Evolutionary conservation across 441 rosid genomes (phyloP).

Genomic region (Populus tomentosa): DNA sequence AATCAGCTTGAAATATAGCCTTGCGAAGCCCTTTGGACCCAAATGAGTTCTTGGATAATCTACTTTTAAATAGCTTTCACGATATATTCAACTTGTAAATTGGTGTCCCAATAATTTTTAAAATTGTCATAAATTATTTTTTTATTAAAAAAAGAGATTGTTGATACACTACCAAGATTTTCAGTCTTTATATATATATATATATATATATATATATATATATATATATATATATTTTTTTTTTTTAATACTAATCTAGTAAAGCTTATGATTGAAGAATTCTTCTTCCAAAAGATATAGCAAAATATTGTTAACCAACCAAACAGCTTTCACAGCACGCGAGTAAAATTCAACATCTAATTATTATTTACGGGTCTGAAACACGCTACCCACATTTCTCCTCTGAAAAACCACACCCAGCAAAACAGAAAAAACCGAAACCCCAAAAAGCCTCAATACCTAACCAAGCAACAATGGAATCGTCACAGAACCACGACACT

Average conservation of each 20-base stretch:
- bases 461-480: neutral
- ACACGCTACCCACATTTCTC: neutral
- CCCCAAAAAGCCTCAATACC: neutral
- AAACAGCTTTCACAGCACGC: too few relatives aligned
- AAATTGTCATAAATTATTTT: too few relatives aligned
- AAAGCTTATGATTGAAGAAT: neutral
- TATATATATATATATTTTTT: too few relatives aligned
- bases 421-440: neutral
- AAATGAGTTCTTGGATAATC: neutral
- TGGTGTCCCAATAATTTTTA: too few relatives aligned
- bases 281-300: neutral
- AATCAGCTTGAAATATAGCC: too few relatives aligned
- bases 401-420: neutral
- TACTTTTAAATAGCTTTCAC: neutral
- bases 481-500: slow-evolving; percentile 9
- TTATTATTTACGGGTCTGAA: too few relatives aligned
- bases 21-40: too few relatives aligned
- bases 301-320: neutral
- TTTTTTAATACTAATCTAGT: too few relatives aligned
- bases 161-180: neutral
- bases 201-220: too few relatives aligned
- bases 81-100: neutral
- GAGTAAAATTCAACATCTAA: too few relatives aligned
- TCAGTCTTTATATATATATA: too few relatives aligned
- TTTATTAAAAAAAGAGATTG: too few relatives aligned